phyloP scores from a whole-genome alignment of 1,284 basidiomycete species.

The Irpex sp. region DNA sequence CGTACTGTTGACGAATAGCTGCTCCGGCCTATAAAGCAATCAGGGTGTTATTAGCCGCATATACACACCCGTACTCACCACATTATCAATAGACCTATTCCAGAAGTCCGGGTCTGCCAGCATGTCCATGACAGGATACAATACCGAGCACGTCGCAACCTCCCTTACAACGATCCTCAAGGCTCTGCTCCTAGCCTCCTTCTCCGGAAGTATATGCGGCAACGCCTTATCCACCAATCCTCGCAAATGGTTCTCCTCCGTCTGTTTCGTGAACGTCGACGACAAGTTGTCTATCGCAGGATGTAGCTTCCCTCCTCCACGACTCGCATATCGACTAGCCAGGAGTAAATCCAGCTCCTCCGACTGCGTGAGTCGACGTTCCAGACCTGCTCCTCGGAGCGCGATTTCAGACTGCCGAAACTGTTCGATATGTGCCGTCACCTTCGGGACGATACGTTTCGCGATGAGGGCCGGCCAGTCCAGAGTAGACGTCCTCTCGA shows the following conservation, averaged over 20 bases:
- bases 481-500: slow-evolving; percentile 50
- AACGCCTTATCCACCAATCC: slow-evolving; percentile 66
- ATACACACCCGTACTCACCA: slow-evolving; percentile 45
- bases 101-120: slow-evolving; percentile 93
- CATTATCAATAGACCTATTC: slow-evolving; percentile 89
- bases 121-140: slow-evolving; percentile 89
- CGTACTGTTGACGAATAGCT: slow-evolving; percentile 86
- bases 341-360: slow-evolving; percentile 83
- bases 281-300: slow-evolving; percentile 81
- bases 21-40: slow-evolving; percentile 63
- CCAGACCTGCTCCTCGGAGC: slow-evolving; percentile 68
- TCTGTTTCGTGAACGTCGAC: slow-evolving; percentile 82
- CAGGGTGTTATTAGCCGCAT: slow-evolving; percentile 11
- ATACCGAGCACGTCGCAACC: slow-evolving; percentile 74
- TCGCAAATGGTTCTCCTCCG: slow-evolving; percentile 83
- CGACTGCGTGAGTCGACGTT: slow-evolving; percentile 75
- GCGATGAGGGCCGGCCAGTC: slow-evolving; percentile 80
- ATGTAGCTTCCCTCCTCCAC: slow-evolving; percentile 61
- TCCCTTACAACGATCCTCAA: slow-evolving; percentile 77
- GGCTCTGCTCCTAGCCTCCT: slow-evolving; percentile 66
- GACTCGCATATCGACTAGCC: slow-evolving; percentile 69
- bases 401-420: slow-evolving; percentile 90
- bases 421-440: slow-evolving; percentile 85
- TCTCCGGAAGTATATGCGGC: slow-evolving; percentile 68
- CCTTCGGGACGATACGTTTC: slow-evolving; percentile 76